Evolutionary conservation across 371 early-diverging fungal genomes (phyloP).

Genomic region (Syncephalastrum racemosum): DNA sequence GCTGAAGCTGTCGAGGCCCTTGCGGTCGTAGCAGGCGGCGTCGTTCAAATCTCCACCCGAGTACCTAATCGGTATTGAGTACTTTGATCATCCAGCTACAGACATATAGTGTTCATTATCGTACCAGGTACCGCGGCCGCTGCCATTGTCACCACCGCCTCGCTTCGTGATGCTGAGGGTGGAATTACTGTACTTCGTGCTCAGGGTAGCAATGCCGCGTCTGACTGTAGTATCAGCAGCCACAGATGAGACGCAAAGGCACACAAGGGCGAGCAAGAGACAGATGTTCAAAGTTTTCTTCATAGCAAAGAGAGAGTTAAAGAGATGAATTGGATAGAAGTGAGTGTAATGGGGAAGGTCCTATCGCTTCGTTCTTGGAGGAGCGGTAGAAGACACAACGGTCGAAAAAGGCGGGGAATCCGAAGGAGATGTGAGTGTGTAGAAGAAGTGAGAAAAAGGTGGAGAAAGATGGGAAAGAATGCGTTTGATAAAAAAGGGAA

Average conservation of each 20-base stretch:
- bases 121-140: slow-evolving; percentile 46
- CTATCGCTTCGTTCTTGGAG: background rate
- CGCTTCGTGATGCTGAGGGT: slow-evolving; percentile 31
- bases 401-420: slow-evolving; percentile 16
- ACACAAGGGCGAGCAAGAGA: slow-evolving; percentile 7
- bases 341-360: slow-evolving; percentile 13
- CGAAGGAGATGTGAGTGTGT: slow-evolving; percentile 5
- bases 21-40: slow-evolving; percentile 53
- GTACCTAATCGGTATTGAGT: slow-evolving; percentile 32
- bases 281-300: slow-evolving; percentile 5
- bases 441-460: slow-evolving; percentile 13
- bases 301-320: slow-evolving; percentile 5
- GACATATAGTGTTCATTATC: background rate
- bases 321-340: slow-evolving; percentile 5
- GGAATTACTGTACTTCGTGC: slow-evolving; percentile 22
- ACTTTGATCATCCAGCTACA: background rate
- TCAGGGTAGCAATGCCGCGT: slow-evolving; percentile 39
- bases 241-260: slow-evolving; percentile 16
- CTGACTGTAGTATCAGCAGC: slow-evolving; percentile 24
- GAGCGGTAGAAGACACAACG: slow-evolving; percentile 9
- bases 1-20: slow-evolving; percentile 39
- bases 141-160: slow-evolving; percentile 7
- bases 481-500: slow-evolving; percentile 4
- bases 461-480: slow-evolving; percentile 11
- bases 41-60: slow-evolving; percentile 45